phyloP scores from a whole-genome alignment of 2,329 filamentous ascomycete species.

The Byssoonygena ceratinophila region DNA sequence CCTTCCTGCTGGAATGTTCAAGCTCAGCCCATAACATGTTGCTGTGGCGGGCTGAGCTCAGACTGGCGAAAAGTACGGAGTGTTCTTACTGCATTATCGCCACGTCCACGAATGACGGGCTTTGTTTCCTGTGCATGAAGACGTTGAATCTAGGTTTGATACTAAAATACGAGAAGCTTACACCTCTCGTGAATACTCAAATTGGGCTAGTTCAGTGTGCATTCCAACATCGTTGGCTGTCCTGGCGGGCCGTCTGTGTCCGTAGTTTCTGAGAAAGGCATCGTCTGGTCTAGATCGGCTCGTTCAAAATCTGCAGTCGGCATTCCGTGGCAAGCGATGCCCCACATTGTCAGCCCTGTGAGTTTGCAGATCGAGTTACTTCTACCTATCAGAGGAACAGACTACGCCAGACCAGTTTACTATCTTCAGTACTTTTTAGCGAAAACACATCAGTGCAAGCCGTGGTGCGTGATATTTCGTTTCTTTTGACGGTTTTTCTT shows the following conservation, averaged over 20 bases:
- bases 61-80: too few species aligned
- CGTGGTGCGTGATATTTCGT: not conserved
- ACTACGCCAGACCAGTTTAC: not conserved
- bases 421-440: conserved; percentile 7
- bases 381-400: not conserved
- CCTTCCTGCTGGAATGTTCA: not conserved
- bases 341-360: conserved; percentile 6
- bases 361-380: not conserved
- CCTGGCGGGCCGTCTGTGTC: not conserved
- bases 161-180: not conserved
- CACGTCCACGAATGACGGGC: too few species aligned
- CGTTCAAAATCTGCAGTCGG: not conserved
- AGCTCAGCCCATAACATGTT: not conserved
- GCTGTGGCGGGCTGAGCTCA: not conserved
- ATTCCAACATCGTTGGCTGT: not conserved
- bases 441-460: not conserved
- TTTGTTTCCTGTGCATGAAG: too few species aligned
- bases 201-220: not conserved
- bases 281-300: not conserved
- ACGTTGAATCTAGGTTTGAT: not conserved
- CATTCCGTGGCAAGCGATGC: not conserved
- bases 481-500: not conserved
- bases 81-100: too few species aligned
- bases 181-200: not conserved
- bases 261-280: too few species aligned